Conservation (phyloP, 805 yeast species). For the Kluyveromyces dobzhanskii region DNA sequence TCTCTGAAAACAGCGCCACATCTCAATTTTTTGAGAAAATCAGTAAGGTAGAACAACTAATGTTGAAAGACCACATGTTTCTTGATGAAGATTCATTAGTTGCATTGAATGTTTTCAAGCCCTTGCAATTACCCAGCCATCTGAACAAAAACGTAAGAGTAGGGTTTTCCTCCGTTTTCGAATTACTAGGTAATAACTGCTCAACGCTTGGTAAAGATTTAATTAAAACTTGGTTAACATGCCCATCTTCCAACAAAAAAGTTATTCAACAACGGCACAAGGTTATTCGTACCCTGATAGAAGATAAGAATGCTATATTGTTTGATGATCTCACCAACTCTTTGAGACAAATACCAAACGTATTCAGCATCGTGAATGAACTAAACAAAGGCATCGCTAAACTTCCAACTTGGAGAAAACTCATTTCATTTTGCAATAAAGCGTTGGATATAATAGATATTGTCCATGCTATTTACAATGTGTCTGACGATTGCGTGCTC, state of each 20-base stretch:
- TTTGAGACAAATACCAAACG: slow-evolving; percentile 26
- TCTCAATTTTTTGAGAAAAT: slow-evolving; percentile 3
- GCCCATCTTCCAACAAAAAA: slow-evolving; percentile 27
- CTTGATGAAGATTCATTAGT: slow-evolving; percentile 20
- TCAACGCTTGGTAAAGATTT: slow-evolving; percentile 26
- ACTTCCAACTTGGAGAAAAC: slow-evolving; percentile 25
- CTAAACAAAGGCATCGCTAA: slow-evolving; percentile 23
- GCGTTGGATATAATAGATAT: slow-evolving; percentile 12
- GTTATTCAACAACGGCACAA: slow-evolving; percentile 26
- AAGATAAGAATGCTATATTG: slow-evolving; percentile 13
- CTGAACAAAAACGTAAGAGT: slow-evolving; percentile 9
- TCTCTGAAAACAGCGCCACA: not conserved
- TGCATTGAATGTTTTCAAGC: slow-evolving; percentile 21
- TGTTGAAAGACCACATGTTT: slow-evolving; percentile 13
- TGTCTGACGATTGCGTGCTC: slow-evolving; percentile 5
- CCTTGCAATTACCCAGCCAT: slow-evolving; percentile 7
- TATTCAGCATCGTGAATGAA: slow-evolving; percentile 15
- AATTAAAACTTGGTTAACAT: slow-evolving; percentile 28
- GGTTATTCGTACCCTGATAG: slow-evolving; percentile 20
- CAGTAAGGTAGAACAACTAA: slow-evolving; percentile 4
- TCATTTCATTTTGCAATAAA: slow-evolving; percentile 19
- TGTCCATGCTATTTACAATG: slow-evolving; percentile 8
- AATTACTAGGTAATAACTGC: slow-evolving; percentile 15
- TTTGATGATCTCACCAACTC: slow-evolving; percentile 15
- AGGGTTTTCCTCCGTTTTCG: slow-evolving; percentile 16